Conservation (phyloP, 345 rosid species). For the Combretum micranthum region DNA sequence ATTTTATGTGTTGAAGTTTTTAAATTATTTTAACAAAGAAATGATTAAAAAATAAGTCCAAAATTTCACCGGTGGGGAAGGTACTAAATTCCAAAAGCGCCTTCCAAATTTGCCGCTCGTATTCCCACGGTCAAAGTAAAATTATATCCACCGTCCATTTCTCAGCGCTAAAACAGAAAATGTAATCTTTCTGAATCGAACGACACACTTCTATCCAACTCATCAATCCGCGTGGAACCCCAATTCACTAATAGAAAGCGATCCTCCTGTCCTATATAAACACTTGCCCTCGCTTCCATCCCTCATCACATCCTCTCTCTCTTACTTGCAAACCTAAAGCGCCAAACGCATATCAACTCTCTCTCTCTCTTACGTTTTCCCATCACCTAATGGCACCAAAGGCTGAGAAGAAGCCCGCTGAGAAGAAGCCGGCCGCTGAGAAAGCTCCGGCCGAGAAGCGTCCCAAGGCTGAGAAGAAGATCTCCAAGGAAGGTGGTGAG, state of each 20-base stretch:
- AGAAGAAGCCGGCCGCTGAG: conserved; percentile 40
- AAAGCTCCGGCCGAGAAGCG: conserved; percentile 50
- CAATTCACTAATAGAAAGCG: conserved; percentile 16
- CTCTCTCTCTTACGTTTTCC: not conserved
- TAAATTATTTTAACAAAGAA: no score
- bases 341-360: not conserved
- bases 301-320: not conserved
- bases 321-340: not conserved
- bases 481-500: conserved; percentile 37
- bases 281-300: not conserved
- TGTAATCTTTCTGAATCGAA: no score
- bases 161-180: no score
- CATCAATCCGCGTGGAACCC: conserved; percentile 19
- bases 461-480: conserved; percentile 60
- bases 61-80: no score
- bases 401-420: conserved; percentile 47
- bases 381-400: conserved; percentile 39
- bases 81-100: no score
- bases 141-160: no score
- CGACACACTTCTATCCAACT: conserved; percentile 8
- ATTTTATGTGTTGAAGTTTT: no score
- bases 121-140: no score
- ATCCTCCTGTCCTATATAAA: conserved; percentile 19
- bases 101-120: no score
- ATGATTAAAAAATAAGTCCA: no score